Conservation (phyloP, 2,329 filamentous ascomycete species). For the Botrytis sinoallii region DNA sequence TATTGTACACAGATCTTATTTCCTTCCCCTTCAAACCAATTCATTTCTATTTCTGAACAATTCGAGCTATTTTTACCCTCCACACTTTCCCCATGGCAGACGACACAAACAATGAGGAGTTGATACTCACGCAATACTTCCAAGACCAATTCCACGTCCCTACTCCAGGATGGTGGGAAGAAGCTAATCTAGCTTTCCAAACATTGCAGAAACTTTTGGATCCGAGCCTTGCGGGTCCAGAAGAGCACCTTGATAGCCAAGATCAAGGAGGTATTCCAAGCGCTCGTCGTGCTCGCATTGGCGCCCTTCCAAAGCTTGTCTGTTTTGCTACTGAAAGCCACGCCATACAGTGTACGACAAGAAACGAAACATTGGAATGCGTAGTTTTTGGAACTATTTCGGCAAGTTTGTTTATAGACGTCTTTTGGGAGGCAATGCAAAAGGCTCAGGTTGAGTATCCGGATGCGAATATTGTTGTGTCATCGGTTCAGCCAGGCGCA, state of each 20-base stretch:
- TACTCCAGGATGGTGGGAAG: neutral
- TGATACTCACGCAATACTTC: neutral
- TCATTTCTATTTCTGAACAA: neutral
- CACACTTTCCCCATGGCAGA: neutral
- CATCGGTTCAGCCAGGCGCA: neutral
- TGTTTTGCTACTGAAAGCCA: conserved; percentile 19
- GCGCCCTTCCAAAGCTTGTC: conserved; percentile 17
- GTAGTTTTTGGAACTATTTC: conserved; percentile 23
- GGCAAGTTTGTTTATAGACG: conserved; percentile 11
- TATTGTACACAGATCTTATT: neutral
- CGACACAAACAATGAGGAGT: neutral
- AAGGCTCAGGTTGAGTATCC: conserved; percentile 3
- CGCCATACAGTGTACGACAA: conserved; percentile 15
- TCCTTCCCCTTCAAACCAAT: neutral
- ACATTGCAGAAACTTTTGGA: neutral
- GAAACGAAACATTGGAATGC: conserved; percentile 22
- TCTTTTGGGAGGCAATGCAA: conserved; percentile 21
- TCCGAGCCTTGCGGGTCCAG: neutral
- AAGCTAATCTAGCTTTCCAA: conserved; percentile 5
- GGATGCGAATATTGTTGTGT: neutral
- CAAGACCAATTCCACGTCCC: conserved; percentile 6
- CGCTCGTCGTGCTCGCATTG: neutral
- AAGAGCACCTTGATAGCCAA: conserved; percentile 1
- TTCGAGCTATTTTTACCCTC: neutral
- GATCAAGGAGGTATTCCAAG: conserved; percentile 14